A percentile compares a stretch with the other conserved stretches of the same genome.
These are phyloP conservation scores for Talaromyces sp. DNA, from an alignment of 2,329 filamentous ascomycete genomes.

Conservation along the genomic window DNA sequence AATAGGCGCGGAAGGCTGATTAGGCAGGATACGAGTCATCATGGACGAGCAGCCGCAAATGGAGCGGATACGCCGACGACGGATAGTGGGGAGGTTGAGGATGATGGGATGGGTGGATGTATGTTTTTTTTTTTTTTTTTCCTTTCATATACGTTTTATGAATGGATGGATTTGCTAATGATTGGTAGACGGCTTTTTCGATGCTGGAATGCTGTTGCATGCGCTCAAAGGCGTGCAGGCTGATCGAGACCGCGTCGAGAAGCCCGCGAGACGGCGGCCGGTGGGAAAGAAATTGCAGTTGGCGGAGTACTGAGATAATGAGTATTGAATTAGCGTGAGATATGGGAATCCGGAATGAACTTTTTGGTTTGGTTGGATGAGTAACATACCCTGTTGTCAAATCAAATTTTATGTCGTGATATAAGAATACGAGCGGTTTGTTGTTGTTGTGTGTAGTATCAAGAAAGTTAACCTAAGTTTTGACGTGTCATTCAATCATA, in stretches of 20 bases:
- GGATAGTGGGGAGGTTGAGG: constrained; percentile 66
- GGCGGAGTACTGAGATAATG: constrained; percentile 36
- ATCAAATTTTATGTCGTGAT: neutral
- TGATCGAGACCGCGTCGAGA: constrained; percentile 31
- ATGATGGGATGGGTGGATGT: constrained; percentile 92
- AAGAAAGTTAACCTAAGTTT: neutral
- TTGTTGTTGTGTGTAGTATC: too few relatives aligned
- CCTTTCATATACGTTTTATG: neutral
- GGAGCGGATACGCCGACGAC: constrained; percentile 58
- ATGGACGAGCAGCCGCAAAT: constrained; percentile 19
- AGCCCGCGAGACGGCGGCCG: constrained; percentile 32
- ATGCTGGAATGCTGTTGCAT: constrained; percentile 88
- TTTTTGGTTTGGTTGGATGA: neutral
- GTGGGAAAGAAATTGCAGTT: constrained; percentile 45
- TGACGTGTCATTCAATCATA: too few relatives aligned
- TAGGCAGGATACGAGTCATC: constrained; percentile 43
- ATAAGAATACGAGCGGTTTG: neutral
- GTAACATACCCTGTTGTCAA: neutral
- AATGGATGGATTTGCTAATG: neutral
- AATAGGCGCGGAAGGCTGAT: constrained; percentile 69
- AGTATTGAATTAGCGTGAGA: too few relatives aligned
- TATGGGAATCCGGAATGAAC: neutral
- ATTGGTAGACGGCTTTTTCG: constrained; percentile 83
- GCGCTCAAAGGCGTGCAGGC: constrained; percentile 62
- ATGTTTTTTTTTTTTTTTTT: constrained; percentile 43